phyloP scores from a whole-genome alignment of 306 rosid species.

The Fragaria iinumae region DNA sequence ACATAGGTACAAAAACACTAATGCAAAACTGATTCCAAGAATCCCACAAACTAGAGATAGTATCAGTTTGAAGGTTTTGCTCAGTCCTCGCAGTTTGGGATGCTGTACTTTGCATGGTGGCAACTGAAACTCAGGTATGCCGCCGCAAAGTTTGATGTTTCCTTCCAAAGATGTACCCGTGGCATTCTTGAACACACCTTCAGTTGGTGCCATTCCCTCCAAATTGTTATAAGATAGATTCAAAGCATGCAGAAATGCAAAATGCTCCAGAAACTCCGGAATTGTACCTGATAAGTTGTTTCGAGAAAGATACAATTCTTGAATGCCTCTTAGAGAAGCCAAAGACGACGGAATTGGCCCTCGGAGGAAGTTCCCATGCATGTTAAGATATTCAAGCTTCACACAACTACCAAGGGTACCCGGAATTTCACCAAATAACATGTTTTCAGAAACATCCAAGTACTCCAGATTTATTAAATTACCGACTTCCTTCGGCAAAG shows the following conservation, averaged over 20 bases:
- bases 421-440: conserved; percentile 8
- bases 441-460: conserved; percentile 5
- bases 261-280: background rate
- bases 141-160: conserved; percentile 12
- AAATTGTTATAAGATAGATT: conserved; percentile 11
- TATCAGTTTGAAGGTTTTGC: background rate
- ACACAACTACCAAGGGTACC: background rate
- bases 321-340: conserved; percentile 12
- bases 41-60: background rate
- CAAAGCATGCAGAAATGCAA: background rate
- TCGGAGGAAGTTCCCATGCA: conserved; percentile 1
- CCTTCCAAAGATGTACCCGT: conserved; percentile 10
- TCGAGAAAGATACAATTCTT: background rate
- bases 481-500: background rate
- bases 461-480: background rate
- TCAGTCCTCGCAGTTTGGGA: background rate
- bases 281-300: conserved; percentile 1
- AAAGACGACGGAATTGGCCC: background rate
- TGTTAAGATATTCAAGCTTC: background rate
- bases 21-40: background rate
- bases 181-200: conserved; percentile 10
- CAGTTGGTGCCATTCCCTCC: conserved; percentile 5
- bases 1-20: background rate
- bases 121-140: background rate
- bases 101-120: conserved; percentile 1